Evolutionary conservation across 768 basidiomycete species (phyloP).

Genomic region (Suillus brevipes): DNA sequence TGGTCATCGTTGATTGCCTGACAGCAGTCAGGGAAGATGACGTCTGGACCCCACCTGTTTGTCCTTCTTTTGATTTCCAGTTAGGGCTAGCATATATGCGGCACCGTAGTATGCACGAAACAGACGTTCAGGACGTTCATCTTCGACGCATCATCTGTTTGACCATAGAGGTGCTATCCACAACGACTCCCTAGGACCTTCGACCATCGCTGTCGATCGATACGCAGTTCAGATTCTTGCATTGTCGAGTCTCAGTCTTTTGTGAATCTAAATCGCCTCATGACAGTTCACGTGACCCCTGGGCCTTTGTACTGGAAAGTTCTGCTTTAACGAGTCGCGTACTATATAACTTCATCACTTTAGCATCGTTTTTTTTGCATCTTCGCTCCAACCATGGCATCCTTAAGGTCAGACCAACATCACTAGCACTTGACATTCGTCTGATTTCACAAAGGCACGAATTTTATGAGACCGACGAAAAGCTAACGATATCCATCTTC

Average conservation of each 20-base stretch:
- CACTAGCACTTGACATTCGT: neutral
- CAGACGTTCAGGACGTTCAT: neutral
- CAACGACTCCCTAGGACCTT: neutral
- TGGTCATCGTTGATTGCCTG: slow-evolving; percentile 16
- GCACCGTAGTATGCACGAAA: neutral
- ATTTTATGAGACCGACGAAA: slow-evolving; percentile 86
- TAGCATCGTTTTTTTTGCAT: neutral
- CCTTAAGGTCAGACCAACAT: slow-evolving; percentile 25
- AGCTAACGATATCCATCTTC: slow-evolving; percentile 71
- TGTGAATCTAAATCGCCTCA: neutral
- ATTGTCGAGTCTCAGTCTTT: neutral
- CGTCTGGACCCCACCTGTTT: slow-evolving; percentile 5
- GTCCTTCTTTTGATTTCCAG: slow-evolving; percentile 10
- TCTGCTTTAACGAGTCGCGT: slow-evolving; percentile 14
- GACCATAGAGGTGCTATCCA: neutral
- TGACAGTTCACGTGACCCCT: slow-evolving; percentile 25
- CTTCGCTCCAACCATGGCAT: slow-evolving; percentile 21
- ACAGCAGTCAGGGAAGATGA: neutral
- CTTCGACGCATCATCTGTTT: neutral
- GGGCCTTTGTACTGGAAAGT: slow-evolving; percentile 28
- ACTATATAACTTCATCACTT: neutral
- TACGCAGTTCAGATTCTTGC: neutral
- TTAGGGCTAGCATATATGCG: neutral
- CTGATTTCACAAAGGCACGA: slow-evolving; percentile 56
- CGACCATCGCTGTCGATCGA: neutral